Evolutionary conservation across 495 filamentous ascomycete genomes (phyloP).

Genomic region (Talaromyces wortmannii): DNA sequence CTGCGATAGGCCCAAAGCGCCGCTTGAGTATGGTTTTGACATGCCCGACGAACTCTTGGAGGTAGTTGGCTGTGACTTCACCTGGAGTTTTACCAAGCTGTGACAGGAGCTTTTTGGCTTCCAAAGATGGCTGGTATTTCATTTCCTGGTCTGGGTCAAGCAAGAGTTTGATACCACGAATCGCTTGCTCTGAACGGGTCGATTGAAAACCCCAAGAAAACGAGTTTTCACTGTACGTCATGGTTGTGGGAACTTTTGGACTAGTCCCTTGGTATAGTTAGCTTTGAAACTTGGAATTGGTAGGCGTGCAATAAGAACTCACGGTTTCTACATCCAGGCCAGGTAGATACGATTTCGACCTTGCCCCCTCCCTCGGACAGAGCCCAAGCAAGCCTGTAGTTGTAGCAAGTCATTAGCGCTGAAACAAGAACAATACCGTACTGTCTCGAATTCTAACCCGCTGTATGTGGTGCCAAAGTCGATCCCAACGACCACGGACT

Average conservation of each 20-base stretch:
- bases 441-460: too few relatives aligned
- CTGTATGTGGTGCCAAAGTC: too few relatives aligned
- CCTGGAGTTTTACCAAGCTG: slow-evolving; percentile 21
- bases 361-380: too few relatives aligned
- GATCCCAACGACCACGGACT: too few relatives aligned
- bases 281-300: too few relatives aligned
- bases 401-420: too few relatives aligned
- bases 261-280: too few relatives aligned
- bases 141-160: slow-evolving; percentile 18
- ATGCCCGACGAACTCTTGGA: slow-evolving; percentile 35
- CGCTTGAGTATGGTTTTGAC: slow-evolving; percentile 10
- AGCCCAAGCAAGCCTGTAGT: too few relatives aligned
- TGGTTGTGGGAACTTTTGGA: slow-evolving; percentile 44
- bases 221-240: slow-evolving; percentile 22
- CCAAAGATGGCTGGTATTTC: slow-evolving; percentile 8
- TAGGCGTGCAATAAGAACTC: too few relatives aligned
- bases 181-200: slow-evolving; percentile 9
- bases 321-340: too few relatives aligned
- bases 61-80: slow-evolving; percentile 29
- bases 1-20: slow-evolving; percentile 19
- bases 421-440: too few relatives aligned
- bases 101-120: slow-evolving; percentile 9
- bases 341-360: too few relatives aligned
- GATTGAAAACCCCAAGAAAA: slow-evolving; percentile 40
- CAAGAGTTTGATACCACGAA: slow-evolving; percentile 32